Base-by-base conservation (phyloP, 805 yeast genomes). In the Ogataea salicorniae region DNA sequence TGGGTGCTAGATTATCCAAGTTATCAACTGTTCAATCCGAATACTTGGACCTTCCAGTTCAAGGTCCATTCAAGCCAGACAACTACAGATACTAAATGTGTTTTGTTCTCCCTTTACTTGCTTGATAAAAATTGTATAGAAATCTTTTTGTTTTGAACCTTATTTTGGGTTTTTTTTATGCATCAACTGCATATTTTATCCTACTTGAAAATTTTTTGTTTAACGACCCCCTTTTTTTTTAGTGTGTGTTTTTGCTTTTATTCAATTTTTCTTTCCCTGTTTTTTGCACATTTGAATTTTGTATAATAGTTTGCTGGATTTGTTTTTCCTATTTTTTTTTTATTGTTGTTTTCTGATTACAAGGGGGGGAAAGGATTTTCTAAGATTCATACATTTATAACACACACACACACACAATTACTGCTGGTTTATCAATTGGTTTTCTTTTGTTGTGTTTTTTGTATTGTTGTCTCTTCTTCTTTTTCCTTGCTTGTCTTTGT, bases 31-130 rank as follows among this genome's bases (percentile, higher is more conserved):
- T 71, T 61, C 99, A 92, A 82, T 80, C 96, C 63, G 96, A 90
- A 60, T 92, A 92, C 85, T 84, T 92, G 71, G 91, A 92, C 68
- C 75, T 94, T 62, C 92, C 96, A 67, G 69, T 71, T 64, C 86
- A 84, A 72, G 99, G 99, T 79, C 99, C 99, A 64, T 92, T 66
- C 95, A 92, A 92, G 85, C 84, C 96, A 67, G 97, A 92, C 64
- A 87, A 84, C 79, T 92, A 92, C 95, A 87, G 97, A 80, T 92
- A 92, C 79, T 92, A 88, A 76, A 59, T 26, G 44, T 31, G 39
- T 13, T 29, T 14, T 17, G 6, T 22, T 37, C 15, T 5, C 16
- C 14, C 6, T 5, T 34, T 33, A 9, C 16, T 26, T 17, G n/a
- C n/a, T 11, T 14, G n/a, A 22, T 36, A 14, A 13, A 33, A 34